A percentile compares a stretch with the other conserved stretches of the same genome.
Conservation (phyloP, 805 yeast species). For the Kazachstania africana region DNA sequence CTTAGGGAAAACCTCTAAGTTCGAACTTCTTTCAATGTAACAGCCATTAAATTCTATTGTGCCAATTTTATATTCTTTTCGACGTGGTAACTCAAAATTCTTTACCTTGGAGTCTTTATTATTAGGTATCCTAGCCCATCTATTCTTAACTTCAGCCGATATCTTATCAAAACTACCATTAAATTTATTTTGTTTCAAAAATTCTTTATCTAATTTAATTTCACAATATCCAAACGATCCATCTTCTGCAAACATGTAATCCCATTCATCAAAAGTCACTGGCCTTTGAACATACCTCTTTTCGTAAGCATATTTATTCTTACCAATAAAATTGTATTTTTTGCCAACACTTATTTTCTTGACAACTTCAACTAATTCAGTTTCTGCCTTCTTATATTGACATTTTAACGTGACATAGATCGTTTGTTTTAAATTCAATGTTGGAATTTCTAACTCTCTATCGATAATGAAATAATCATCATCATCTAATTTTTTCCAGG, state of each 20-base stretch:
- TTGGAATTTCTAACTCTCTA: slow-evolving; percentile 64
- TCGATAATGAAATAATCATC: slow-evolving; percentile 30
- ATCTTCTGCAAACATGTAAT: slow-evolving; percentile 56
- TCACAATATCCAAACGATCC: slow-evolving; percentile 83
- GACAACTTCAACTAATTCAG: slow-evolving; percentile 44
- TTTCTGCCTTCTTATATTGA: slow-evolving; percentile 35
- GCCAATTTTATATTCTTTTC: slow-evolving; percentile 52
- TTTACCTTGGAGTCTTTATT: background rate
- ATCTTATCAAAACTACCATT: slow-evolving; percentile 2
- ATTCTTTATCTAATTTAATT: slow-evolving; percentile 29
- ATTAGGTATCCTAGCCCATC: slow-evolving; percentile 45
- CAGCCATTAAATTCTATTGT: slow-evolving; percentile 56
- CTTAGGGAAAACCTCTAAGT: slow-evolving; percentile 54
- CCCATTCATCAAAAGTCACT: slow-evolving; percentile 46
- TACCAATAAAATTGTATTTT: slow-evolving; percentile 21
- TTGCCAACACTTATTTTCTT: slow-evolving; percentile 41
- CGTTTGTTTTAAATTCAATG: slow-evolving; percentile 31
- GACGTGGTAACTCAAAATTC: slow-evolving; percentile 11
- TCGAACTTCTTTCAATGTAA: slow-evolving; percentile 51
- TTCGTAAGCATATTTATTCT: slow-evolving; percentile 27
- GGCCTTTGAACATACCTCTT: slow-evolving; percentile 40
- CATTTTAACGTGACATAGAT: slow-evolving; percentile 66
- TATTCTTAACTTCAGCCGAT: slow-evolving; percentile 36
- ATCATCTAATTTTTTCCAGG: slow-evolving; percentile 28
- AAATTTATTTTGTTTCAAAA: slow-evolving; percentile 9